phyloP scores from a whole-genome alignment of 2,329 filamentous ascomycete species.

The Aspergillus versicolor region DNA sequence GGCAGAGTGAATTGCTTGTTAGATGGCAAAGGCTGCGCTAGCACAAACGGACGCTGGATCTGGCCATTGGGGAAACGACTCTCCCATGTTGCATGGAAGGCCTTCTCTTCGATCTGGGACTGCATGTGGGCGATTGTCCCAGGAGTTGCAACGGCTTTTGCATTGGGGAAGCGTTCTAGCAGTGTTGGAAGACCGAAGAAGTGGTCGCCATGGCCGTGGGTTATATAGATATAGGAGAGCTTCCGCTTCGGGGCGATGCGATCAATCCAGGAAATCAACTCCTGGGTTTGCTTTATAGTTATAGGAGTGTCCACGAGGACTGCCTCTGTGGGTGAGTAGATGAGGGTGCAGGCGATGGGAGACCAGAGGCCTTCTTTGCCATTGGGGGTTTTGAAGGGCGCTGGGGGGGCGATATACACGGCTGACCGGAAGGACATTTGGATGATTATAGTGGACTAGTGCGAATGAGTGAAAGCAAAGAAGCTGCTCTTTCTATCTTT shows the following conservation, averaged over 20 bases:
- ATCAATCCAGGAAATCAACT: slow-evolving; percentile 40
- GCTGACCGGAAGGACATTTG: too few relatives aligned
- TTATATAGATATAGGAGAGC: slow-evolving; percentile 42
- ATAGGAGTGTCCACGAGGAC: slow-evolving; percentile 42
- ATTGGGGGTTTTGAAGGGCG: slow-evolving; percentile 5
- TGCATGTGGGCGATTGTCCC: slow-evolving; percentile 3
- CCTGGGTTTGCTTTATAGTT: slow-evolving; percentile 26
- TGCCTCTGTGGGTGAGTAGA: slow-evolving; percentile 29
- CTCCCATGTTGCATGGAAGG: background rate
- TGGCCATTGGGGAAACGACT: background rate
- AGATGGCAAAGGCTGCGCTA: background rate
- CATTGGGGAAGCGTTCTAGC: background rate
- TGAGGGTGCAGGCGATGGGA: slow-evolving; percentile 18
- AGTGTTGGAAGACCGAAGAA: background rate
- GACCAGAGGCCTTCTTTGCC: background rate
- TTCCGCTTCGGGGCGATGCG: slow-evolving; percentile 25
- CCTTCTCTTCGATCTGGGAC: slow-evolving; percentile 2
- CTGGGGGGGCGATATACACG: background rate
- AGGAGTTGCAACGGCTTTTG: slow-evolving; percentile 5
- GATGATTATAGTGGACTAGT: too few relatives aligned
- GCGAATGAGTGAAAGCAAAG: too few relatives aligned
- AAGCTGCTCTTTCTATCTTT: too few relatives aligned
- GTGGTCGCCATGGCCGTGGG: slow-evolving; percentile 40
- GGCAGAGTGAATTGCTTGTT: too few relatives aligned
- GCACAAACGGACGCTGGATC: background rate